Evolutionary conservation across 2,329 filamentous ascomycete genomes (phyloP).

Genomic region (Trichophyton verrucosum): DNA sequence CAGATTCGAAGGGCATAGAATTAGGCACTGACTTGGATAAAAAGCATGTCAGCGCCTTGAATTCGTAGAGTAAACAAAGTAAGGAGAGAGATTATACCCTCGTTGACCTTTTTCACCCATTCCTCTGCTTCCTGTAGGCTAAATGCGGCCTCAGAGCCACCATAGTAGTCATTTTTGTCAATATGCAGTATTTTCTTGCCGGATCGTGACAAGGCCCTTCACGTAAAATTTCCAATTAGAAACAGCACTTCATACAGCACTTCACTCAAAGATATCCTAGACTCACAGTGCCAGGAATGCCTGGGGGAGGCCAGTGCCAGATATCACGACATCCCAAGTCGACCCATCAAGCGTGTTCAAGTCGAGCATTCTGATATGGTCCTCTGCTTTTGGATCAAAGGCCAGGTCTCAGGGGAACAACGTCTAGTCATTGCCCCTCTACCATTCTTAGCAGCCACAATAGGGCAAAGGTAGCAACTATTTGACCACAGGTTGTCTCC

Average conservation of each 20-base stretch:
- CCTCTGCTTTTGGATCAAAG: not conserved
- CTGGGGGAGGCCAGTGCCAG: constrained; percentile 65
- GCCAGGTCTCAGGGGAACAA: not conserved
- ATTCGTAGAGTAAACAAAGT: not conserved
- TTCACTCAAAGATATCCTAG: constrained; percentile 8
- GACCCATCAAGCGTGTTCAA: constrained; percentile 68
- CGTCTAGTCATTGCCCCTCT: not conserved
- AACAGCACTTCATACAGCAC: not conserved
- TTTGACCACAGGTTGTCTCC: not conserved
- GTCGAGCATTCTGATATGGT: constrained; percentile 13
- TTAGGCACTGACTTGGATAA: constrained; percentile 22
- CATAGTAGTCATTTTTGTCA: constrained; percentile 80
- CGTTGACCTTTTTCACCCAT: constrained; percentile 48
- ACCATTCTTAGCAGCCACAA: not conserved
- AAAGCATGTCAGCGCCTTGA: constrained; percentile 16
- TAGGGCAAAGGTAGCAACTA: not conserved
- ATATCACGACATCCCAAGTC: constrained; percentile 67
- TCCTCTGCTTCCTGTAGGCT: constrained; percentile 67
- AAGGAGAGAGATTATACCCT: constrained; percentile 21
- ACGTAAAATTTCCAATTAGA: not conserved
- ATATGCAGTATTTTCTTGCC: constrained; percentile 84
- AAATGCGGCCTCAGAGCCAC: constrained; percentile 71
- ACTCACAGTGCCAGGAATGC: constrained; percentile 65
- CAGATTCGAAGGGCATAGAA: constrained; percentile 29
- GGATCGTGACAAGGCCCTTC: constrained; percentile 79